Evolutionary conservation across 345 rosid species (phyloP).

Genomic region (Camelina neglecta): DNA sequence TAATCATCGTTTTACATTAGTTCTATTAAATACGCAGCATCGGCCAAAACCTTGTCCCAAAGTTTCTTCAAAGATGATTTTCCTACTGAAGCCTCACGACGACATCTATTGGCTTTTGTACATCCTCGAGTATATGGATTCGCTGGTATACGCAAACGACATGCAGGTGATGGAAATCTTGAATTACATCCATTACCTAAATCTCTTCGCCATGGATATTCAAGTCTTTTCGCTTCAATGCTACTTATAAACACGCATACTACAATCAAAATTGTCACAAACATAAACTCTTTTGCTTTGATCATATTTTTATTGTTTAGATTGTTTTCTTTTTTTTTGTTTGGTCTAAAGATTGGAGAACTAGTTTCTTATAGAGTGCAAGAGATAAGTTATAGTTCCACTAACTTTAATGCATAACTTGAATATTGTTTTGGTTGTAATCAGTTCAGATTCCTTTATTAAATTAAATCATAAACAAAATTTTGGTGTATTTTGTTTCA

Average conservation of each 20-base stretch:
- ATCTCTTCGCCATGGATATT: background rate
- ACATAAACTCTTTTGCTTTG: constrained; percentile 13
- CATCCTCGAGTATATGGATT: background rate
- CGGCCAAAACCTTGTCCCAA: no score
- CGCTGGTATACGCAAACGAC: background rate
- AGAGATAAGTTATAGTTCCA: no score
- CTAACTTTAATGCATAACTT: no score
- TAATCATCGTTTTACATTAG: no score
- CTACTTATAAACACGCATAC: background rate
- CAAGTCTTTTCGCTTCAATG: background rate
- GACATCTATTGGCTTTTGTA: no score
- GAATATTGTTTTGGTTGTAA: no score
- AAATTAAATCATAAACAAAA: no score
- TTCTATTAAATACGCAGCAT: no score
- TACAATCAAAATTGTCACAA: constrained; percentile 15
- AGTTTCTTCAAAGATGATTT: no score
- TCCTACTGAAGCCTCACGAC: no score
- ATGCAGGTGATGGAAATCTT: background rate
- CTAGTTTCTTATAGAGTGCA: background rate
- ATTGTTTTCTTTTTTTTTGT: background rate
- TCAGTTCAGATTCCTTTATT: no score
- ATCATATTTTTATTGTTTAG: background rate
- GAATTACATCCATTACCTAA: background rate
- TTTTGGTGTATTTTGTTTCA: no score
- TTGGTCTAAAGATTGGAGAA: background rate